Percentiles rank a stretch among this genome's conserved stretches.
phyloP scores from a whole-genome alignment of 495 filamentous ascomycete species.

The Chlorociboria aeruginascens region DNA sequence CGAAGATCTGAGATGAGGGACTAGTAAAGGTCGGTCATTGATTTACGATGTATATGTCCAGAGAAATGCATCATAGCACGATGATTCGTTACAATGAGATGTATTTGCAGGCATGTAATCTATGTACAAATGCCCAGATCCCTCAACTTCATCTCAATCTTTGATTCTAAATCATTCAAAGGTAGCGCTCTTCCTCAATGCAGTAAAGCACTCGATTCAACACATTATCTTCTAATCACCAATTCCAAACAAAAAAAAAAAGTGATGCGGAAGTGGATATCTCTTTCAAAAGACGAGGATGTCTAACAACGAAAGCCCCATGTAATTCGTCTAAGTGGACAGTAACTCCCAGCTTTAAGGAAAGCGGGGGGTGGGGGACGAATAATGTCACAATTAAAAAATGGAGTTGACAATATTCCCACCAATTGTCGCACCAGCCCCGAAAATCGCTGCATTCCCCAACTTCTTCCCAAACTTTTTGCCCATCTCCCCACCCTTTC shows the following conservation, averaged over 20 bases:
- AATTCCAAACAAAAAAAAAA: too few species aligned
- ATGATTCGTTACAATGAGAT: too few species aligned
- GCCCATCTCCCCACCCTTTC: slow-evolving; percentile 41
- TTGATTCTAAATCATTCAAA: neutral
- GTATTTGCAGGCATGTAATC: neutral
- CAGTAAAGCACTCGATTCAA: too few species aligned
- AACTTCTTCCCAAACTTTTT: slow-evolving; percentile 75
- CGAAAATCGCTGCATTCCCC: slow-evolving; percentile 47
- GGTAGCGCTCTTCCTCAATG: too few species aligned
- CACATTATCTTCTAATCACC: too few species aligned
- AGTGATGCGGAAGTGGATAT: too few species aligned
- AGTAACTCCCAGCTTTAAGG: neutral
- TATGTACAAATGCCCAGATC: neutral
- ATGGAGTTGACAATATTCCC: slow-evolving; percentile 88
- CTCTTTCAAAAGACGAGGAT: too few species aligned
- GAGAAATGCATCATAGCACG: too few species aligned
- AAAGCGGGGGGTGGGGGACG: neutral
- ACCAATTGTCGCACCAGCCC: slow-evolving; percentile 82
- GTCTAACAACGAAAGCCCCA: neutral
- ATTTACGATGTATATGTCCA: too few species aligned
- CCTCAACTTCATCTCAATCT: neutral
- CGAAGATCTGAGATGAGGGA: neutral
- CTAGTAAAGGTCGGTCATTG: too few species aligned
- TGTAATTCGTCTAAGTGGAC: neutral
- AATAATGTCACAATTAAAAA: slow-evolving; percentile 8